Evolutionary conservation across 495 filamentous ascomycete species (phyloP).

Genomic region (Trichoderma asperelloides): DNA sequence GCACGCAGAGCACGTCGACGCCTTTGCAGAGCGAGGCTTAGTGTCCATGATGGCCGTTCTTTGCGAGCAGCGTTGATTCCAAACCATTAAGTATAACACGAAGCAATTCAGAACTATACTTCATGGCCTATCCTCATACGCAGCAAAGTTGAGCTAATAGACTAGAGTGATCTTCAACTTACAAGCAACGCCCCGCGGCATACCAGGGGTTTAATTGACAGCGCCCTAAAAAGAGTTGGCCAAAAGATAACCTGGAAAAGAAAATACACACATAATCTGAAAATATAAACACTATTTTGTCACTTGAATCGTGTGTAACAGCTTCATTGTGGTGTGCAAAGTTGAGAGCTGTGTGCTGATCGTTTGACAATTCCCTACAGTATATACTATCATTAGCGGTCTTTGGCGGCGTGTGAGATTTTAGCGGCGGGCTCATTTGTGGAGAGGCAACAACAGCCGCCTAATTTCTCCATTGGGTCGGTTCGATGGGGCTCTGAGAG

Average conservation of each 20-base stretch:
- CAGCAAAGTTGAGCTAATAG: neutral
- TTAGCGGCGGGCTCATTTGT: neutral
- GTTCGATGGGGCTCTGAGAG: neutral
- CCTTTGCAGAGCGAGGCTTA: neutral
- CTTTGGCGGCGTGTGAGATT: neutral
- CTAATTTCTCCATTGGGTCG: neutral
- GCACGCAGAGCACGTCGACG: neutral
- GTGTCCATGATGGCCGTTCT: neutral
- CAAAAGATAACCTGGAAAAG: too few relatives aligned
- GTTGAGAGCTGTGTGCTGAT: too few relatives aligned
- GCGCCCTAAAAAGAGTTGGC: too few relatives aligned
- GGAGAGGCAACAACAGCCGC: neutral
- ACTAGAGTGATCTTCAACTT: neutral
- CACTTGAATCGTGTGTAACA: too few relatives aligned
- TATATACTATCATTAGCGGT: neutral
- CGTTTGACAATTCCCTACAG: too few relatives aligned
- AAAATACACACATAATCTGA: too few relatives aligned
- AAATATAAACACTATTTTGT: too few relatives aligned
- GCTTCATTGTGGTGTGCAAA: too few relatives aligned
- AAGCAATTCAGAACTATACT: neutral
- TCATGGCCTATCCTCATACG: neutral
- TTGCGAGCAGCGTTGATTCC: neutral
- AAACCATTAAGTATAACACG: neutral
- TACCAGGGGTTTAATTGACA: too few relatives aligned
- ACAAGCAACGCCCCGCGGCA: too few relatives aligned